A percentile compares a stretch with the other conserved stretches of the same genome.
Evolutionary conservation across 2,329 filamentous ascomycete genomes (phyloP).

Genomic region (Nectriaceae sp.): DNA sequence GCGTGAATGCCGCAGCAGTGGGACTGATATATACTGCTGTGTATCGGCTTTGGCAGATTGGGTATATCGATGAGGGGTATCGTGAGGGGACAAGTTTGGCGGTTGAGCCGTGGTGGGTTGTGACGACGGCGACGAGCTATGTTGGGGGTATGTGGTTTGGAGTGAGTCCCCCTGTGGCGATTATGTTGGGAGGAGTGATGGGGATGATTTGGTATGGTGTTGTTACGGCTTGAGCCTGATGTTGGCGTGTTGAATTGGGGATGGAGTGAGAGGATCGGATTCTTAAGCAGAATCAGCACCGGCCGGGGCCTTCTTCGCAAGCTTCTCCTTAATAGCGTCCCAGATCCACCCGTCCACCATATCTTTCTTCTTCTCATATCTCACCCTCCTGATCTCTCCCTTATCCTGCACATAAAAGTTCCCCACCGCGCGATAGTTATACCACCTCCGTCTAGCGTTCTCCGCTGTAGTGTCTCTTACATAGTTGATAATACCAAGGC

Average conservation of each 20-base stretch:
- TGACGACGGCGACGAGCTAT: constrained; percentile 33
- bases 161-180: constrained; percentile 33
- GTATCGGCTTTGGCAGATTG: constrained; percentile 61
- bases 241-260: constrained; percentile 6
- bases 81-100: constrained; percentile 52
- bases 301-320: constrained; percentile 27
- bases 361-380: constrained; percentile 26
- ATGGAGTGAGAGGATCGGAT: not conserved
- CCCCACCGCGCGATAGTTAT: constrained; percentile 41
- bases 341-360: constrained; percentile 44
- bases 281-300: too few relatives aligned
- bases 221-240: constrained; percentile 13
- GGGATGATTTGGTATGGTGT: constrained; percentile 36
- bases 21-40: constrained; percentile 63
- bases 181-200: constrained; percentile 35
- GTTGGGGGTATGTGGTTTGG: constrained; percentile 36
- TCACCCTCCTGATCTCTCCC: constrained; percentile 15
- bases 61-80: constrained; percentile 51
- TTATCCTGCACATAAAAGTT: constrained; percentile 41
- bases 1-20: constrained; percentile 59
- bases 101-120: constrained; percentile 58
- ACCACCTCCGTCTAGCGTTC: constrained; percentile 40
- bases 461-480: constrained; percentile 38
- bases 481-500: constrained; percentile 44
- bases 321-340: constrained; percentile 38